phyloP scores from a whole-genome alignment of 2,329 filamentous ascomycete genomes.

The Fusarium poae region DNA sequence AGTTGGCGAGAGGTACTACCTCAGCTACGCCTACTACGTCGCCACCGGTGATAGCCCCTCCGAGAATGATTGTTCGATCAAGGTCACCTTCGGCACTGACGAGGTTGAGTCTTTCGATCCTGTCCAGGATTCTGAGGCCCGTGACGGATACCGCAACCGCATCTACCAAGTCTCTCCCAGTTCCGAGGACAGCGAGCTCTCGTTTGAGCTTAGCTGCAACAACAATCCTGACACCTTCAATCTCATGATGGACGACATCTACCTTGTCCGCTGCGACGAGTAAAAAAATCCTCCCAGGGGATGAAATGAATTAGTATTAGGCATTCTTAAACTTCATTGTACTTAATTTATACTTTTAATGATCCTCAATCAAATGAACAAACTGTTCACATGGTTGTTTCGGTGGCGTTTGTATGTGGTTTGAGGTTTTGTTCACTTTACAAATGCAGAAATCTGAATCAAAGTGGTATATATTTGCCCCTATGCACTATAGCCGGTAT shows the following conservation, averaged over 20 bases:
- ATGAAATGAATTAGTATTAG: background rate
- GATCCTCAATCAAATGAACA: background rate
- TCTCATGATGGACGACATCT: conserved; percentile 27
- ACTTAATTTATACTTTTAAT: conserved; percentile 5
- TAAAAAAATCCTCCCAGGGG: background rate
- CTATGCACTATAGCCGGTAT: fast-evolving
- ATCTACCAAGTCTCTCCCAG: background rate
- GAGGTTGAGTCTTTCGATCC: conserved; percentile 32
- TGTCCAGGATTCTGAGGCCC: conserved; percentile 9
- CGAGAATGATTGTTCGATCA: conserved; percentile 18
- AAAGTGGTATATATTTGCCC: fast-evolving
- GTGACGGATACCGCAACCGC: conserved; percentile 8
- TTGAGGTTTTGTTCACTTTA: no score
- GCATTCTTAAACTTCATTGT: background rate
- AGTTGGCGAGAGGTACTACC: background rate
- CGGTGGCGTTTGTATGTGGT: background rate
- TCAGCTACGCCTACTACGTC: conserved; percentile 18
- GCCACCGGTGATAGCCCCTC: background rate
- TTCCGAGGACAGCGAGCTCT: background rate
- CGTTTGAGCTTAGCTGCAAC: conserved; percentile 21
- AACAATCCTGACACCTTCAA: conserved; percentile 6
- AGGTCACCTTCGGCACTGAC: conserved; percentile 11
- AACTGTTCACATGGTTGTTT: background rate
- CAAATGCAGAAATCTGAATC: background rate
- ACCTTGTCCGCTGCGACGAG: conserved; percentile 2